A percentile compares a stretch with the other conserved stretches of the same genome.
Evolutionary conservation across 179 eudicot species (phyloP).

Genomic region (Spinacia oleracea): DNA sequence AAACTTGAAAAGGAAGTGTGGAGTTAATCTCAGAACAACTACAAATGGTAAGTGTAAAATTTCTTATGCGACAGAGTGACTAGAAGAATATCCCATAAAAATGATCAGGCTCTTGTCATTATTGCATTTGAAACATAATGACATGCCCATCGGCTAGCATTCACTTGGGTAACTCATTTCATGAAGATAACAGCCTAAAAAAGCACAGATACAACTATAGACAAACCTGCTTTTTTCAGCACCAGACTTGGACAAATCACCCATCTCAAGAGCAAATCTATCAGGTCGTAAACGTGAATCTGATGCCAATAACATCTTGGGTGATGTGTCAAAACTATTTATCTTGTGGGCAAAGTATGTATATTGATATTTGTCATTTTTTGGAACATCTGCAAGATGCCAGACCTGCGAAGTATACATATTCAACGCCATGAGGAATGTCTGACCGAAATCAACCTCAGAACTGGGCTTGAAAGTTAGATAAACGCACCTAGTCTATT

Average conservation of each 20-base stretch:
- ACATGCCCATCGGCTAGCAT: not conserved
- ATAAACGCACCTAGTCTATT: not conserved
- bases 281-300: slow-evolving; percentile 99
- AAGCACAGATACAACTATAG: not conserved
- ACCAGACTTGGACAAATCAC: slow-evolving; percentile 86
- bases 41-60: not conserved
- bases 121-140: not conserved
- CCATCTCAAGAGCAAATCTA: slow-evolving; percentile 92
- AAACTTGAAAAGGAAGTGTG: not conserved
- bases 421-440: not conserved
- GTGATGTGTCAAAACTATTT: slow-evolving; percentile 96
- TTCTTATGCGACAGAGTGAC: not conserved
- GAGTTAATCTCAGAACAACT: not conserved
- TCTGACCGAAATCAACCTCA: not conserved
- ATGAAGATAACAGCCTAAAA: slow-evolving; percentile 2
- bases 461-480: not conserved
- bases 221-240: slow-evolving; percentile 90
- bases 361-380: slow-evolving; percentile 84
- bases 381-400: slow-evolving; percentile 77
- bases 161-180: not conserved
- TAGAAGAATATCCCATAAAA: not conserved
- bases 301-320: slow-evolving; percentile 80
- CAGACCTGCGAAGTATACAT: slow-evolving; percentile 62
- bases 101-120: not conserved
- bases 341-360: slow-evolving; percentile 92